Evolutionary conservation across 2,329 filamentous ascomycete genomes (phyloP).

Genomic region (Scedosporium apiospermum): DNA sequence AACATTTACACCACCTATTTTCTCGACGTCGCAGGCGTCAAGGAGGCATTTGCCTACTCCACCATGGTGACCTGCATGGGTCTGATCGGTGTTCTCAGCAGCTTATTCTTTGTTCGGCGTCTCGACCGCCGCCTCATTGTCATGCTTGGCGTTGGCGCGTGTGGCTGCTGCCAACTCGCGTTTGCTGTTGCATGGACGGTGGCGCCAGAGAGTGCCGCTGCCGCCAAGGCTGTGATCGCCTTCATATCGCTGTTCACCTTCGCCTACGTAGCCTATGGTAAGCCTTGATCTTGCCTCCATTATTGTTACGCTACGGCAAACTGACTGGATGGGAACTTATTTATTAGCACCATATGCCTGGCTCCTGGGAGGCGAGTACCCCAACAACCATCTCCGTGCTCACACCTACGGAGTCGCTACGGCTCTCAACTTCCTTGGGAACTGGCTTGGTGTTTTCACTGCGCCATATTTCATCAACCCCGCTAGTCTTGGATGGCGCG

Average conservation of each 20-base stretch:
- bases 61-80: slow-evolving; percentile 24
- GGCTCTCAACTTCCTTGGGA: slow-evolving; percentile 28
- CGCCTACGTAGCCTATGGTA: slow-evolving; percentile 23
- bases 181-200: slow-evolving; percentile 22
- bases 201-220: slow-evolving; percentile 14
- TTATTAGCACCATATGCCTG: slow-evolving; percentile 24
- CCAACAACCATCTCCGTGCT: slow-evolving; percentile 27
- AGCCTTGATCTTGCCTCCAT: not conserved
- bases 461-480: slow-evolving; percentile 34
- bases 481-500: slow-evolving; percentile 25
- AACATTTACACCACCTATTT: slow-evolving; percentile 23
- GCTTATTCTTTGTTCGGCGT: slow-evolving; percentile 18
- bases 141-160: slow-evolving; percentile 19
- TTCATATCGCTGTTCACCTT: slow-evolving; percentile 23
- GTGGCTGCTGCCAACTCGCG: slow-evolving; percentile 21
- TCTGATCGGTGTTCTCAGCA: slow-evolving; percentile 20
- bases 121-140: slow-evolving; percentile 22
- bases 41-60: slow-evolving; percentile 21
- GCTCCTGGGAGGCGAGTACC: slow-evolving; percentile 28
- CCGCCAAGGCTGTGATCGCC: slow-evolving; percentile 19
- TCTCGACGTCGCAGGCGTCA: slow-evolving; percentile 21
- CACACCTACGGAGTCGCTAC: slow-evolving; percentile 28
- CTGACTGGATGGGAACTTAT: not conserved
- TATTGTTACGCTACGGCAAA: not conserved
- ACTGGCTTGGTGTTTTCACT: slow-evolving; percentile 28